These are phyloP conservation scores for Chlamydomonas applanata DNA, from an alignment of 139 green algal genomes.

Conservation along the genomic window DNA sequence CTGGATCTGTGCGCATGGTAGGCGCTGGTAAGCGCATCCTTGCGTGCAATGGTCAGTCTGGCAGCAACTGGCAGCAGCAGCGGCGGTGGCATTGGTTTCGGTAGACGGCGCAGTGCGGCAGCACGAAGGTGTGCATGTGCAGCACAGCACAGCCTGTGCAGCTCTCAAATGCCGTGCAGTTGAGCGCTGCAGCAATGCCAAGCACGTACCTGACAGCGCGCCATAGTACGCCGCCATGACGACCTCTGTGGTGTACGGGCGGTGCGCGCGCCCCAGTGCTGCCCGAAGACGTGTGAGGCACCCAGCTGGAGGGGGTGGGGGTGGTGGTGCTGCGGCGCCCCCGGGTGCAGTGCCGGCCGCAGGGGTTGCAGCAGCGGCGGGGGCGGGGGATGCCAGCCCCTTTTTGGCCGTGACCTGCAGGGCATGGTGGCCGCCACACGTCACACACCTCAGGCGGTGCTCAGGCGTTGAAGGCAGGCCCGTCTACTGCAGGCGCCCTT, in stretches of 20 bases:
- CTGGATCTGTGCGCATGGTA: too few relatives aligned
- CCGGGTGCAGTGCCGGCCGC: neutral
- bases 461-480: neutral
- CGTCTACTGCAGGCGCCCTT: neutral
- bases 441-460: neutral
- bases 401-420: constrained; percentile 4
- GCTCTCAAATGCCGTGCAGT: too few relatives aligned
- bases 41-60: too few relatives aligned
- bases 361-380: neutral
- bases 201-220: constrained; percentile 6
- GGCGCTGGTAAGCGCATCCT: too few relatives aligned
- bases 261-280: constrained; percentile 7
- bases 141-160: too few relatives aligned
- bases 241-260: constrained; percentile 46
- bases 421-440: neutral
- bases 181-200: too few relatives aligned
- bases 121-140: too few relatives aligned
- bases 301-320: too few relatives aligned
- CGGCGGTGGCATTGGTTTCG: too few relatives aligned
- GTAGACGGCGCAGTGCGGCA: too few relatives aligned
- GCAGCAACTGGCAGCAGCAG: too few relatives aligned
- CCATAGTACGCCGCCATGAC: constrained; percentile 48
- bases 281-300: too few relatives aligned
- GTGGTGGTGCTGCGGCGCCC: neutral
- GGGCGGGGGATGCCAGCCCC: neutral